Percentiles rank a stretch among this genome's conserved stretches.
Evolutionary conservation across 129 eudicot species (phyloP).

Genomic region (Tagetes patula): DNA sequence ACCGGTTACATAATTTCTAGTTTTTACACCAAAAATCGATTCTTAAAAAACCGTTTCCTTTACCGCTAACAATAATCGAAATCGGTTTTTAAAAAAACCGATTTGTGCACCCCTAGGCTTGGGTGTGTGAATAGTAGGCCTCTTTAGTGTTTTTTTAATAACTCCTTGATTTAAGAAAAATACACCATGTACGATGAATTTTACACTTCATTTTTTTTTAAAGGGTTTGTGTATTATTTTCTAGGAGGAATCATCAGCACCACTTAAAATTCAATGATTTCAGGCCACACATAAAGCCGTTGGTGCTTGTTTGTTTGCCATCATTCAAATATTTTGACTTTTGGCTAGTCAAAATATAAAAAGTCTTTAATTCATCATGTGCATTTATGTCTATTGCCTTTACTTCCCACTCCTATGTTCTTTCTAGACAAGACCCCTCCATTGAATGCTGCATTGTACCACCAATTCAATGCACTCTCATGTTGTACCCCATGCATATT

Average conservation of each 20-base stretch:
- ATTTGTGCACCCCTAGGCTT: too few species aligned
- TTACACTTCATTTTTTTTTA: too few species aligned
- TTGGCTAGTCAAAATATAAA: conserved; percentile 14
- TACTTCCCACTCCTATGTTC: conserved; percentile 9
- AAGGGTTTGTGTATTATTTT: neutral
- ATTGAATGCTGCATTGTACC: neutral
- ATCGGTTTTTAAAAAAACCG: too few species aligned
- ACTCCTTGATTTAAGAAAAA: too few species aligned
- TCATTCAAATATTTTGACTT: conserved; percentile 28
- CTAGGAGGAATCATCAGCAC: conserved; percentile 15
- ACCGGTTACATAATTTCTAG: too few species aligned
- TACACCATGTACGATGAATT: too few species aligned
- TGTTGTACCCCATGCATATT: conserved; percentile 11
- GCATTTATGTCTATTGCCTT: conserved; percentile 8
- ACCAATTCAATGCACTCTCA: neutral
- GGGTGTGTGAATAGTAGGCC: too few species aligned
- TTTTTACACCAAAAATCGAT: too few species aligned
- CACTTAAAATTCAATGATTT: conserved; percentile 26
- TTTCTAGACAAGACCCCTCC: neutral
- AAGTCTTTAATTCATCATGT: neutral
- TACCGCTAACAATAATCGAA: too few species aligned
- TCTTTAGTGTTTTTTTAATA: too few species aligned
- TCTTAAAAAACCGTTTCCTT: too few species aligned
- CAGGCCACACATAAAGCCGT: conserved; percentile 28
- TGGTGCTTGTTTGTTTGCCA: conserved; percentile 26